Base-by-base conservation (phyloP, 352 stramenopile genomes). In the Globisporangium abappressorium region DNA sequence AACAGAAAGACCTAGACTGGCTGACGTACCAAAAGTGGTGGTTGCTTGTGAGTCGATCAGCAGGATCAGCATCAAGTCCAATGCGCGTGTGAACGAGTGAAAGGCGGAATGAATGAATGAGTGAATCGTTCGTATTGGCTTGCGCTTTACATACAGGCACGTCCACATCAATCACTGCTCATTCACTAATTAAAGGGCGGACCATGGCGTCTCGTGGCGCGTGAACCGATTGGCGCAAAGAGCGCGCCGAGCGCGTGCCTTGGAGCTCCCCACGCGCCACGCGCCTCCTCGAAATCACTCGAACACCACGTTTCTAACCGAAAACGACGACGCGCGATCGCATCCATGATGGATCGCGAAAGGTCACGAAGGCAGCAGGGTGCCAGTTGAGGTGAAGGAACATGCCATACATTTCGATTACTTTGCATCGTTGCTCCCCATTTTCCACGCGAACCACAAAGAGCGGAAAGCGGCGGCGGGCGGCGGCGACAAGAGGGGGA, bases 171-270 rank as follows among this genome's bases (percentile, higher is more conserved):
- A n/a, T 20, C 49, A 20, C 53, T 30, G 12, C 47, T 5, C 14
- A 30, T 33, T 33, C 22, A 57, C 24, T 36, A 12, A 34, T 11
- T 22, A 33, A 22, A 33, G 22, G 22, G 26, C 15, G 53, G 53
- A 58, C 53, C 15, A 15, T 36, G 8, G 15, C 18, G 18, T 58
- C 26, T 14, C 26, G 12, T 58, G 26, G 53, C 18, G 20, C 53
- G 11, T 22, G 11, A 15, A 28, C 15, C 49, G 6, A 56, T 56
- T 56, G 49, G 49, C 11, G 26, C 26, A 58, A 38, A 38, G 9
- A 57, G 53, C 24, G 53, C 53, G 26, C 15, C 53, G 26, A 33
- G 53, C 53, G 53, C 15, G 53, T 58, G 53, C 53, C 53, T 58
- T 26, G 26, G 26, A 58, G 53, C 53, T 38, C 26, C 14, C 53